Evolutionary conservation across 129 eudicot genomes (phyloP).

Genomic region (Solidago caesia): DNA sequence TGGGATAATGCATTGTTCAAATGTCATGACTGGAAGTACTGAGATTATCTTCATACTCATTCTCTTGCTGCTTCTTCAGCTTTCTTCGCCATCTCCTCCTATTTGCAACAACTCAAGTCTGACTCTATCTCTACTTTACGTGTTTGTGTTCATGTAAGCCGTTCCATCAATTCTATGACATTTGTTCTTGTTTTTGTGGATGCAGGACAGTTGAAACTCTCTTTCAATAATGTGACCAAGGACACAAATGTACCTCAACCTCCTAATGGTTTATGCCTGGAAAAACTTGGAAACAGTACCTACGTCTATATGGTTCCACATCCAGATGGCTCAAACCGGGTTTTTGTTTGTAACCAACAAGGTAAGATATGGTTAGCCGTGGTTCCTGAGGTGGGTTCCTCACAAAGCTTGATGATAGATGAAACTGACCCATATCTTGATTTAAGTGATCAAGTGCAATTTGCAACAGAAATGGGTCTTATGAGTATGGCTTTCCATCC

Average conservation of each 20-base stretch:
- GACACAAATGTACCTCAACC: slow-evolving; percentile 12
- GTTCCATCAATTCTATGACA: background rate
- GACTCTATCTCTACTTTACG: background rate
- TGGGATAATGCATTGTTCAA: slow-evolving; percentile 15
- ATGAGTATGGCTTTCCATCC: slow-evolving; percentile 54
- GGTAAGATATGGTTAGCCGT: slow-evolving; percentile 45
- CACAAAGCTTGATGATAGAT: slow-evolving; percentile 21
- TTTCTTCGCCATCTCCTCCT: slow-evolving; percentile 14
- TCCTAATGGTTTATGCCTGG: slow-evolving; percentile 35
- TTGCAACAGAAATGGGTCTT: slow-evolving; percentile 43
- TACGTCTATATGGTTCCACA: slow-evolving; percentile 38
- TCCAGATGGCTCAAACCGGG: slow-evolving; percentile 43
- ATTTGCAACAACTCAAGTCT: slow-evolving; percentile 22
- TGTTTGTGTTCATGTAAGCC: background rate
- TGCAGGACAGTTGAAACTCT: slow-evolving; percentile 23
- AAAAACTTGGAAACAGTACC: slow-evolving; percentile 37
- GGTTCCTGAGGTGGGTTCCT: slow-evolving; percentile 38
- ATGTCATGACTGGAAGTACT: slow-evolving; percentile 25
- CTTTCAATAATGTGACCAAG: slow-evolving; percentile 13
- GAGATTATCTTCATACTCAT: slow-evolving; percentile 26
- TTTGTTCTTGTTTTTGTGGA: slow-evolving; percentile 18
- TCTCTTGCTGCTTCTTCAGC: slow-evolving; percentile 19
- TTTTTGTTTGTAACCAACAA: slow-evolving; percentile 41
- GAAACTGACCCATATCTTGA: slow-evolving; percentile 35
- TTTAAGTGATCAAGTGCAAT: slow-evolving; percentile 40